phyloP scores from a whole-genome alignment of 2,329 filamentous ascomycete genomes.

The Gnomoniopsis sp. region DNA sequence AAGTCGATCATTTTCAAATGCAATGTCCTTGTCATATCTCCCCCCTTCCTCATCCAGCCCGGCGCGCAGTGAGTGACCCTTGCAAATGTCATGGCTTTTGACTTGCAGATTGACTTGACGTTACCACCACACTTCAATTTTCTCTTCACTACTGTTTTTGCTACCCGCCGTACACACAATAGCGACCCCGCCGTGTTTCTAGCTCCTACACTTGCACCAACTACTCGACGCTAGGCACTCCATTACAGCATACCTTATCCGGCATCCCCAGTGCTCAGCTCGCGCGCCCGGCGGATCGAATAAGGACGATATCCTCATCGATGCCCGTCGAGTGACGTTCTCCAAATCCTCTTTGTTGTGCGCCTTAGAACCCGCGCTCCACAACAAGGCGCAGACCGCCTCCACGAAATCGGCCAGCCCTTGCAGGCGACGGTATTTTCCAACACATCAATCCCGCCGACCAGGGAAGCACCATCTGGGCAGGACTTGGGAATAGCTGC shows the following conservation, averaged over 20 bases:
- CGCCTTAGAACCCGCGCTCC: not conserved
- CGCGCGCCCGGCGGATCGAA: not conserved
- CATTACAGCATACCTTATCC: not conserved
- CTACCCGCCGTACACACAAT: too few relatives aligned
- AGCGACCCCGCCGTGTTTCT: too few relatives aligned
- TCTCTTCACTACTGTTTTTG: too few relatives aligned
- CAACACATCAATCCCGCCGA: not conserved
- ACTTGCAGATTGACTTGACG: too few relatives aligned
- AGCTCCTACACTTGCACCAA: not conserved
- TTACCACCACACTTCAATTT: too few relatives aligned
- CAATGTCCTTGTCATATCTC: too few relatives aligned
- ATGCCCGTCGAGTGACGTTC: constrained; percentile 2
- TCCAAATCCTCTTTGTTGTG: not conserved
- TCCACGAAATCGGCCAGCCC: not conserved
- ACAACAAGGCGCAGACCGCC: not conserved
- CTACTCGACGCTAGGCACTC: not conserved
- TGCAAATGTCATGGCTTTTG: too few relatives aligned
- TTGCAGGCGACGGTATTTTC: constrained; percentile 4
- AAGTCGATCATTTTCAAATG: too few relatives aligned
- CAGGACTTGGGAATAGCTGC: constrained; percentile 13
- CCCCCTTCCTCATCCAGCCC: too few relatives aligned
- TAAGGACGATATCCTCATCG: not conserved
- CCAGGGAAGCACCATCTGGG: not conserved
- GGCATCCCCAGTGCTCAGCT: not conserved
- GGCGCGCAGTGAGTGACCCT: too few relatives aligned